A percentile compares a stretch with the other conserved stretches of the same genome.
Conservation (phyloP, 306 rosid genomes). For the Trichosanthes cucumerina region DNA sequence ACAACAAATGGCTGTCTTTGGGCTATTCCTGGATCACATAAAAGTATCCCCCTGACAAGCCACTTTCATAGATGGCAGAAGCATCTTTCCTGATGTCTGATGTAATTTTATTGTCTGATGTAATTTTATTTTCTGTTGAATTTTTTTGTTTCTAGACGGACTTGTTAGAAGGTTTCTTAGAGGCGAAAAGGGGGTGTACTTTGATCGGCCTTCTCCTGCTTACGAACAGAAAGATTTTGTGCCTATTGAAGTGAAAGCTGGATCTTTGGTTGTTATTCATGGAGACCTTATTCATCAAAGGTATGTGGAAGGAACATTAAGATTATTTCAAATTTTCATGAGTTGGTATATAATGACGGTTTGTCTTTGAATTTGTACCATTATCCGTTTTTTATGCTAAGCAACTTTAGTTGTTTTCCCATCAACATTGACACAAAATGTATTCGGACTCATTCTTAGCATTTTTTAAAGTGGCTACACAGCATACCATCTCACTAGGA, state of each 20-base stretch:
- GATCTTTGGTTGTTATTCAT: slow-evolving; percentile 78
- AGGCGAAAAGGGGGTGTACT: slow-evolving; percentile 64
- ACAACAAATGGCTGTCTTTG: slow-evolving; percentile 73
- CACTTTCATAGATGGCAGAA: not conserved
- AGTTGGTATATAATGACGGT: not conserved
- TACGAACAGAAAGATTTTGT: slow-evolving; percentile 70
- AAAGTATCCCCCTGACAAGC: slow-evolving; percentile 30
- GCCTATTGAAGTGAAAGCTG: slow-evolving; percentile 87
- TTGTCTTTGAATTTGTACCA: not conserved
- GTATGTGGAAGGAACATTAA: slow-evolving; percentile 23
- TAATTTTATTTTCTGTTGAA: not conserved
- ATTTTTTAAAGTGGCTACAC: not conserved
- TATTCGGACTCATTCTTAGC: not conserved
- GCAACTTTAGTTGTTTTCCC: not conserved
- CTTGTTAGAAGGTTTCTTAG: slow-evolving; percentile 80
- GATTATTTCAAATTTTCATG: no score
- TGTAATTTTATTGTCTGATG: not conserved
- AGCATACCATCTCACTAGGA: not conserved
- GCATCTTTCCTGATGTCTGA: not conserved
- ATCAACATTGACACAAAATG: not conserved
- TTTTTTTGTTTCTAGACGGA: slow-evolving; percentile 43
- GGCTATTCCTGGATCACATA: slow-evolving; percentile 96
- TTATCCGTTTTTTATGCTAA: not conserved
- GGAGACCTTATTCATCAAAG: slow-evolving; percentile 98
- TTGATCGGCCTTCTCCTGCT: slow-evolving; percentile 63